Conservation (phyloP, 805 yeast genomes). For the Myxozyma melibiosi region DNA sequence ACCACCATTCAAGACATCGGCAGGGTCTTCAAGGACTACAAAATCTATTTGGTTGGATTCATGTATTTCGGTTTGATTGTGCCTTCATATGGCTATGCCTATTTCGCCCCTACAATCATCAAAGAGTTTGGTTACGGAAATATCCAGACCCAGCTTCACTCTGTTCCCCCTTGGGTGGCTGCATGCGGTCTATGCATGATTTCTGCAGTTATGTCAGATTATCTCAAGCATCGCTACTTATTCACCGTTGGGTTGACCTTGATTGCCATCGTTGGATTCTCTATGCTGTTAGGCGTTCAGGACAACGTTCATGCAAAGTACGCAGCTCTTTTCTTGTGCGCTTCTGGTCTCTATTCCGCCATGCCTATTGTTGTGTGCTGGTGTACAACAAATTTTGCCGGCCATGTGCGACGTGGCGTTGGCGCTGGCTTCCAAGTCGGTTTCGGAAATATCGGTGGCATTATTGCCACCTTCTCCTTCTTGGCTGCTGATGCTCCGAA, state of each 20-base stretch:
- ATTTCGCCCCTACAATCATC: conserved; percentile 70
- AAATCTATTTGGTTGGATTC: conserved; percentile 59
- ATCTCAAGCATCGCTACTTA: conserved; percentile 44
- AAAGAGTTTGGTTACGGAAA: conserved; percentile 64
- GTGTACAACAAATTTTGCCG: conserved; percentile 62
- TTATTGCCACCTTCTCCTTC: conserved; percentile 62
- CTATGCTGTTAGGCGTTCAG: conserved; percentile 54
- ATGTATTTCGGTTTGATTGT: conserved; percentile 66
- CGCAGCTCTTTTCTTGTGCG: conserved; percentile 64
- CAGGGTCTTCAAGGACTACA: conserved; percentile 59
- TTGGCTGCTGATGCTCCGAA: conserved; percentile 59
- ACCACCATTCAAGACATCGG: conserved; percentile 51
- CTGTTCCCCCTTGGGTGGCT: conserved; percentile 82
- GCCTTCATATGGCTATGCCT: conserved; percentile 77
- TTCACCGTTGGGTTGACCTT: conserved; percentile 36
- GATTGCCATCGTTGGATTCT: conserved; percentile 57
- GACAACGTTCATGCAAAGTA: conserved; percentile 52
- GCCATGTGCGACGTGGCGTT: conserved; percentile 62
- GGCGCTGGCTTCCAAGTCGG: conserved; percentile 67
- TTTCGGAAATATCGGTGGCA: conserved; percentile 74
- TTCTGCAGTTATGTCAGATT: conserved; percentile 66
- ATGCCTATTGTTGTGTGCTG: conserved; percentile 75
- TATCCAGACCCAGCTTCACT: conserved; percentile 73
- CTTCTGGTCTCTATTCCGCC: conserved; percentile 60
- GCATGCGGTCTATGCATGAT: conserved; percentile 70